Evolutionary conservation across 73 alveolate species (phyloP), one percentile per base, ranked within the genome.

Genomic region (Uronychia binucleata): DNA sequence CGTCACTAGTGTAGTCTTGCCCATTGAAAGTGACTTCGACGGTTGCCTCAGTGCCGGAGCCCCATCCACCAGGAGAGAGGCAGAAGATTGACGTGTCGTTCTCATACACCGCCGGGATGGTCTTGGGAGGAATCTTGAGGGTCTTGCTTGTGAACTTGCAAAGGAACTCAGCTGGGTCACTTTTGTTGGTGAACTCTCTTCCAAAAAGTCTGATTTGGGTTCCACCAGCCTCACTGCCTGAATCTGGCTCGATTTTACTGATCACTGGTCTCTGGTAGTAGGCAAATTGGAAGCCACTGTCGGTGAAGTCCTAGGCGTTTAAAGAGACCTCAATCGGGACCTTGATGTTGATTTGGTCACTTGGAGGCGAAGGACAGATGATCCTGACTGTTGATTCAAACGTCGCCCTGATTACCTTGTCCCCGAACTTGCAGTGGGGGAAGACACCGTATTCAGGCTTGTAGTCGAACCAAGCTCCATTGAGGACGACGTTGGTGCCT

Each of bases 211-310:
- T 91, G 26, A 96, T 82, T 79, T 78, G 30, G n/a, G 99, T 96
- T 31, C 99, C 99, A 14, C 99, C 99, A 25, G 96, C 79, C 28
- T 96, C 93, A 0, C 98, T 98, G 26, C 99, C 99, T 0, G 96
- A 77, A 33, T 83, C 78, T 19, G 99, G 99, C 34, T 81, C 77
- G 26, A 96, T 92, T 78, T 74, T 11, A 80, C 75, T 85, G 83
- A 96, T 58, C 74, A 80, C 75, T 76, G 96, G 95, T 33, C 80
- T 94, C 28, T 94, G 93, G 87, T 92, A 96, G 90, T 93, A 95
- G 34, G 93, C 81, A 86, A 95, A 96, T 30, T 90, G 88, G 29
- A 82, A 87, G 60, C 94, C 96, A n/a, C 97, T 89, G 29, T 95
- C 93, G 0, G 94, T 85, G 92, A 95, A 93, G 86, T 96, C 99